Conservation (phyloP, 805 yeast species). For the Zygotorulaspora sp. region DNA sequence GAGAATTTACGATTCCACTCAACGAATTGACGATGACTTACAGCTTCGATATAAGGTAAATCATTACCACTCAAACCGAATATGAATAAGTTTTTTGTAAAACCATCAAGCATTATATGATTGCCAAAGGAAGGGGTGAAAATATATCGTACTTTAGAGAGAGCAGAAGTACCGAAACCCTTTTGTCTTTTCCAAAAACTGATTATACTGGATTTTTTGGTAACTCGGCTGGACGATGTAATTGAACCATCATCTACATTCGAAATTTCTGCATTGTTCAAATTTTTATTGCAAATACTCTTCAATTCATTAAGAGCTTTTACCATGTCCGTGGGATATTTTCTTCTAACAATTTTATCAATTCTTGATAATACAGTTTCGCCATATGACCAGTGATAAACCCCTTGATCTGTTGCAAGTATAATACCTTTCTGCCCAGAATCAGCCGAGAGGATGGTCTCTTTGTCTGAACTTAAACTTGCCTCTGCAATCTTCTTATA, state of each 20-base stretch:
- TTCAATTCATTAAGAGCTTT: constrained; percentile 20
- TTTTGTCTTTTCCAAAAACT: constrained; percentile 20
- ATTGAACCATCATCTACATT: constrained; percentile 10
- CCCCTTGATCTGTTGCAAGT: constrained; percentile 21
- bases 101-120: constrained; percentile 23
- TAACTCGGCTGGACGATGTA: constrained; percentile 11
- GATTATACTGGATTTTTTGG: constrained; percentile 20
- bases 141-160: constrained; percentile 13
- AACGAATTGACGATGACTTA: constrained; percentile 19
- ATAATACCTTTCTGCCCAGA: constrained; percentile 18
- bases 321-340: constrained; percentile 21
- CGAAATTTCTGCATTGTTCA: background rate
- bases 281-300: constrained; percentile 3
- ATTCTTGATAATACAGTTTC: constrained; percentile 15
- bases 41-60: constrained; percentile 14
- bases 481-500: constrained; percentile 28
- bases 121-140: constrained; percentile 15
- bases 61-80: constrained; percentile 9
- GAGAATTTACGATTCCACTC: constrained; percentile 20
- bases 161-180: background rate
- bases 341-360: constrained; percentile 21
- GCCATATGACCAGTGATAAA: constrained; percentile 26
- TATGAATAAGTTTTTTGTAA: constrained; percentile 17
- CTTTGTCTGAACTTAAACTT: constrained; percentile 18
- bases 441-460: constrained; percentile 19